Evolutionary conservation across 2,329 filamentous ascomycete genomes (phyloP).

Genomic region (Kalmusia sp.): DNA sequence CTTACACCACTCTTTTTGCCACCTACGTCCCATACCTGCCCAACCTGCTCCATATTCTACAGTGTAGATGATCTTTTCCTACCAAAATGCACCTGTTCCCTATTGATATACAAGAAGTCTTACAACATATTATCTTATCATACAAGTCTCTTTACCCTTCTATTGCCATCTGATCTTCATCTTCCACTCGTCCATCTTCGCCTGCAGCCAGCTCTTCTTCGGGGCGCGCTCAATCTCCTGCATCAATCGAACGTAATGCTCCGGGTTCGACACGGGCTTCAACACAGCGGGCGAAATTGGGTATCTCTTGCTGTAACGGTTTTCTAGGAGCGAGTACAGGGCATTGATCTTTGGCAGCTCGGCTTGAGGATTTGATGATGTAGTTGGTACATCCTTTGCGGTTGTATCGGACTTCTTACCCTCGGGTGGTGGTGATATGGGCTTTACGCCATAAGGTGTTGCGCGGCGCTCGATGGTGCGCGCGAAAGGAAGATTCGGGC

Average conservation of each 20-base stretch:
- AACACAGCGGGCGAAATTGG: conserved; percentile 34
- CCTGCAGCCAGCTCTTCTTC: conserved; percentile 42
- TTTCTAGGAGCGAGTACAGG: conserved; percentile 66
- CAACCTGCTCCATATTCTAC: background rate
- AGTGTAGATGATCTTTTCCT: background rate
- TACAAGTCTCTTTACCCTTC: background rate
- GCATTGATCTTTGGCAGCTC: conserved; percentile 62
- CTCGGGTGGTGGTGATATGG: conserved; percentile 27
- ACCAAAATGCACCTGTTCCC: background rate
- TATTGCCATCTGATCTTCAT: conserved; percentile 45
- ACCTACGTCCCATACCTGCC: no score
- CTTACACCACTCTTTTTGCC: background rate
- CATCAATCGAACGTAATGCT: conserved; percentile 45
- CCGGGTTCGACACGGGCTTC: conserved; percentile 41
- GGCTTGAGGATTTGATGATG: conserved; percentile 22
- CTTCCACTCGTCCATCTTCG: conserved; percentile 46
- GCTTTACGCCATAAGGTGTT: conserved; percentile 31
- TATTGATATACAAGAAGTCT: background rate
- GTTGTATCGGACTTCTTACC: conserved; percentile 12
- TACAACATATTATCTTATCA: background rate
- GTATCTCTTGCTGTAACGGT: conserved; percentile 59
- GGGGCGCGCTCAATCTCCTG: conserved; percentile 45
- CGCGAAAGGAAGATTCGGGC: conserved; percentile 56
- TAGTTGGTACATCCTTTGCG: conserved; percentile 12
- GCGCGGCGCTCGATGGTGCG: conserved; percentile 52